These are phyloP conservation scores for Xylona heveae DNA, from an alignment of 495 filamentous ascomycete genomes.

Conservation along the genomic window DNA sequence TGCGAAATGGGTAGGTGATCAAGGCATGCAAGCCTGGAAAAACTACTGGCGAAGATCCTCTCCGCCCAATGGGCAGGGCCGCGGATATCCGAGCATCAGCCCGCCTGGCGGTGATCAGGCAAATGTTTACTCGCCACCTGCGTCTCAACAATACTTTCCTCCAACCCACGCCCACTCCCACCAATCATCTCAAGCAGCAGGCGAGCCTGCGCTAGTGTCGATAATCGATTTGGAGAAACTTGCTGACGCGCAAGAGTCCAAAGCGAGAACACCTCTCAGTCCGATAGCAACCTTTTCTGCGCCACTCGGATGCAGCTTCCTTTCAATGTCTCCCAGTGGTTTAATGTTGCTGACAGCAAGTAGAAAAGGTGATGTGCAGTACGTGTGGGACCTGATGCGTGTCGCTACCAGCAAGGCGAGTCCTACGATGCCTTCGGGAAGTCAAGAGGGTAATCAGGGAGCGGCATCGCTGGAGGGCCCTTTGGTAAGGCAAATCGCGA, in stretches of 20 bases:
- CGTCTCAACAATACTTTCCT: conserved; percentile 32
- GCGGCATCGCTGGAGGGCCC: conserved; percentile 13
- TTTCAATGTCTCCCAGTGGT: conserved; percentile 75
- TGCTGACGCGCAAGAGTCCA: conserved; percentile 17
- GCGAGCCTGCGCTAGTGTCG: conserved; percentile 63
- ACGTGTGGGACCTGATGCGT: conserved; percentile 83
- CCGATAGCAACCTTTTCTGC: conserved; percentile 64
- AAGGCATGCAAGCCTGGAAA: conserved; percentile 71
- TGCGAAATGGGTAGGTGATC: conserved; percentile 68
- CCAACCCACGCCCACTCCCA: conserved; percentile 47
- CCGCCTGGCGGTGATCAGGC: conserved; percentile 20
- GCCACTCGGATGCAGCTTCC: conserved; percentile 70
- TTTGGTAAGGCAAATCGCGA: conserved; percentile 64
- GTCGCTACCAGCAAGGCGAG: conserved; percentile 27
- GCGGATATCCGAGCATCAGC: conserved; percentile 18
- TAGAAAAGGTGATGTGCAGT: conserved; percentile 78
- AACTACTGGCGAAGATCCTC: no score
- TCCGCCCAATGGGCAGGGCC: no score
- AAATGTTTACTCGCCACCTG: conserved; percentile 15
- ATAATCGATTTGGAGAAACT: conserved; percentile 60
- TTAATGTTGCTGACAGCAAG: conserved; percentile 72
- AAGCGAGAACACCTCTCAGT: conserved; percentile 19
- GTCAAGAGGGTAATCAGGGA: conserved; percentile 9
- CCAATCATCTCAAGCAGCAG: conserved; percentile 22
- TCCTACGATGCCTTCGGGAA: conserved; percentile 3